Percentiles rank a stretch among this genome's conserved stretches.
Conservation (phyloP, 202 grass and related monocot species). For the Panicum hallii region DNA sequence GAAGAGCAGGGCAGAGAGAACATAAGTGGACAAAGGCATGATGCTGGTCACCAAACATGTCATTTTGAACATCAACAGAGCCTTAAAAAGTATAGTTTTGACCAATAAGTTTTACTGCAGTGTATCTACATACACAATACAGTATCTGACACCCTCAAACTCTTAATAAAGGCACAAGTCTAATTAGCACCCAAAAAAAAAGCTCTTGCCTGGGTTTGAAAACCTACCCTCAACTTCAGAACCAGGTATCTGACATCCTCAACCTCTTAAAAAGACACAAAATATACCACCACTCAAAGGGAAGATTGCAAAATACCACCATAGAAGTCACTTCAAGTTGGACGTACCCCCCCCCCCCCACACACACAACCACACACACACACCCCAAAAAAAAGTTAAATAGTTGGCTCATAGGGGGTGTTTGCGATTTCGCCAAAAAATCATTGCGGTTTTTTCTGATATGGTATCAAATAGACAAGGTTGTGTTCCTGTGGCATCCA, state of each 20-base stretch:
- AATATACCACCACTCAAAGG: neutral
- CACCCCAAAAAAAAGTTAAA: neutral
- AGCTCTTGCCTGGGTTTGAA: neutral
- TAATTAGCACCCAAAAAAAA: neutral
- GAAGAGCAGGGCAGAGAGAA: constrained; percentile 1
- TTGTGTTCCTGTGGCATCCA: neutral
- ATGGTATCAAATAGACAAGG: neutral
- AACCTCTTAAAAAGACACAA: neutral
- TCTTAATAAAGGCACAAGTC: neutral
- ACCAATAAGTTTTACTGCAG: neutral
- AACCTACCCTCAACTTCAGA: neutral
- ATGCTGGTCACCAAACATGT: constrained; percentile 1
- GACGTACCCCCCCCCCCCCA: neutral
- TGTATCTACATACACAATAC: neutral
- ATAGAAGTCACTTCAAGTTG: neutral
- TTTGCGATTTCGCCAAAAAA: neutral
- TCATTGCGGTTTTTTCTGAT: neutral
- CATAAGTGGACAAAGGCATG: constrained; percentile 6
- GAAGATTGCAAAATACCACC: too few relatives aligned
- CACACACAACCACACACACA: too few relatives aligned
- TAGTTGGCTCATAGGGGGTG: neutral
- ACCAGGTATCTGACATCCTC: neutral
- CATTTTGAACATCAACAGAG: neutral
- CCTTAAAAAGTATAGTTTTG: neutral
- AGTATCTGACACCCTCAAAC: neutral